Conservation (phyloP, 2,329 filamentous ascomycete species). For the Talaromyces marneffei region DNA sequence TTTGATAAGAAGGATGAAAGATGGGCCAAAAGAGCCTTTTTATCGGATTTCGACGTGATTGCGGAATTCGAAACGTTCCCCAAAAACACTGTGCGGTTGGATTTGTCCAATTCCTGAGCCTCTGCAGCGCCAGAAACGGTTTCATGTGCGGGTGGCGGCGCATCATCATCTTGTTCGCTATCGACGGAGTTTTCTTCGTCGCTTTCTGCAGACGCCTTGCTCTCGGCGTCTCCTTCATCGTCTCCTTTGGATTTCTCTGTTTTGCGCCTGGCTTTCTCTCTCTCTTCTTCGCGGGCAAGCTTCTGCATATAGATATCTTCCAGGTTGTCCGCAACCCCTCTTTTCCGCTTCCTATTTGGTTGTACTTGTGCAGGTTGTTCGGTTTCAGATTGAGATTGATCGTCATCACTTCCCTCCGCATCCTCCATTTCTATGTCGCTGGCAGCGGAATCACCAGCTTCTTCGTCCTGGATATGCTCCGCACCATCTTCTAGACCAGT, state of each 20-base stretch:
- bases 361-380: slow-evolving; percentile 18
- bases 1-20: slow-evolving; percentile 66
- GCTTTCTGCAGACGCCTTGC: slow-evolving; percentile 27
- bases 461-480: slow-evolving; percentile 29
- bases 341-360: slow-evolving; percentile 48
- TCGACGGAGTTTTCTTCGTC: not conserved
- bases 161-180: slow-evolving; percentile 24
- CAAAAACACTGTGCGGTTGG: slow-evolving; percentile 83
- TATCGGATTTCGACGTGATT: slow-evolving; percentile 73
- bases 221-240: slow-evolving; percentile 49
- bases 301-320: slow-evolving; percentile 42
- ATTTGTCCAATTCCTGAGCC: slow-evolving; percentile 67
- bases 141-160: slow-evolving; percentile 35
- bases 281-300: slow-evolving; percentile 39
- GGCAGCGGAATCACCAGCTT: slow-evolving; percentile 24
- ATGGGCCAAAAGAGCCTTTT: slow-evolving; percentile 70
- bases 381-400: slow-evolving; percentile 42
- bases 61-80: slow-evolving; percentile 81
- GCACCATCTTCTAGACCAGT: not conserved
- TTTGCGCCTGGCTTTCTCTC: slow-evolving; percentile 28
- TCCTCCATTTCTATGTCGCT: slow-evolving; percentile 39
- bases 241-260: slow-evolving; percentile 34
- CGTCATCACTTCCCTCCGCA: slow-evolving; percentile 46
- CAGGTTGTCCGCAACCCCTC: slow-evolving; percentile 44
- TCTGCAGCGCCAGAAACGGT: slow-evolving; percentile 31